Evolutionary conservation across 163 green algal species (phyloP), one percentile per base, ranked within the genome.

Genomic region (Chlorella variabilis): DNA sequence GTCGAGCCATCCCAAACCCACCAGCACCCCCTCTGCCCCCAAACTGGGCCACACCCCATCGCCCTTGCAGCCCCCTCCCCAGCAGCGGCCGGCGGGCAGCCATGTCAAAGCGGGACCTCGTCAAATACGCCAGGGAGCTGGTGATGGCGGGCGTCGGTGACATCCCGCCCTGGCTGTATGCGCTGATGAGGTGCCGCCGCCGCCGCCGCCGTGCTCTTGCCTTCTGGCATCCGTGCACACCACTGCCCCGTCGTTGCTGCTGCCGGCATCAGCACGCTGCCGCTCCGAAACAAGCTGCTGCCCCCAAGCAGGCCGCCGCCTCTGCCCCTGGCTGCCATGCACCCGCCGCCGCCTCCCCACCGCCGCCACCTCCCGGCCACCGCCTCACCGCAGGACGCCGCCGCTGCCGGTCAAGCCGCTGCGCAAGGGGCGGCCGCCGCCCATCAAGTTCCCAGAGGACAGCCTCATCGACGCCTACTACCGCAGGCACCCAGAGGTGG

Each of bases 391-490:
- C 69, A 59, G 38, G 7, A 68, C 34, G 66, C 74, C 67, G 36
- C 75, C 80, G 4, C 33, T 75, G n/a, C 42, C 59, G 11, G 31
- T 36, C n/a, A 66, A 18, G 34, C 49, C 51, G 15, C 34, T 38
- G 5, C 61, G 71, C 36, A 81, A 75, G 62, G 8, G 17, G 59
- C 56, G 56, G 45, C 81, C 85, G 20, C n/a, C 69, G 1, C 48
- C 21, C n/a, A 83, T 89, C 36, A 34, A 31, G 7, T 89, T 78
- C 36, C 80, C 80, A 4, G 85, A 89, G 59, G 85, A 89, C 27
- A 29, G 75, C 23, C 45, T 89, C 23, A 18, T 87, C 18, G 23
- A 61, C 13, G 38, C 58, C 0, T 89, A 86, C 75, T 89, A 87
- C 58, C 33, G 42, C 36, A 80, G 71, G 29, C 42, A 88, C 68